phyloP scores from a whole-genome alignment of 306 rosid species.

The Lathyrus tuberosus region DNA sequence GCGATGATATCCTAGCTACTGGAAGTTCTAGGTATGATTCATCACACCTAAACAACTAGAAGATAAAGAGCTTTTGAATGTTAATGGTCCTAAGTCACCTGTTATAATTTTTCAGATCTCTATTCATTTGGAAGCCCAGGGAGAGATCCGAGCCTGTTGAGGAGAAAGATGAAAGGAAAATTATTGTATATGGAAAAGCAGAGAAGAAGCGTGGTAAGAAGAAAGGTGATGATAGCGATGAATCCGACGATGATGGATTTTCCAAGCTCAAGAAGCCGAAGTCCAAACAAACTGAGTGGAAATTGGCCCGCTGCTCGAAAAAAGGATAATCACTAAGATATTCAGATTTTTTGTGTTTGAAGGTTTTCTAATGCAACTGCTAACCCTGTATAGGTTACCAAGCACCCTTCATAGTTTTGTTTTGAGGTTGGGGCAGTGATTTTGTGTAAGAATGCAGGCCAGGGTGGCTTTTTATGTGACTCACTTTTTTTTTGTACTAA shows the following conservation, averaged over 20 bases:
- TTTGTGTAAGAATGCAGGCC: conserved; percentile 12
- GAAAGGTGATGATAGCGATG: conserved; percentile 50
- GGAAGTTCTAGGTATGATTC: conserved; percentile 85
- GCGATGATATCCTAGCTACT: conserved; percentile 79
- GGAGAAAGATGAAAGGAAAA: conserved; percentile 58
- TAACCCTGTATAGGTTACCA: conserved; percentile 24
- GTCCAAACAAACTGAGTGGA: conserved; percentile 43
- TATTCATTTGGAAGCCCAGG: conserved; percentile 92
- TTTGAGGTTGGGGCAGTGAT: neutral
- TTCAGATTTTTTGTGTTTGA: neutral
- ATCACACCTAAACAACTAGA: neutral
- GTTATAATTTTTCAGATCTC: conserved; percentile 54
- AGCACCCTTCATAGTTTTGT: conserved; percentile 13
- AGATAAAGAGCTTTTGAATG: conserved; percentile 6
- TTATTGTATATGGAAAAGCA: conserved; percentile 51
- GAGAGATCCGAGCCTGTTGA: conserved; percentile 60
- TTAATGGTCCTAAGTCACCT: conserved; percentile 20
- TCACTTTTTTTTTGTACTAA: conserved; percentile 17
- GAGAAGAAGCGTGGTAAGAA: conserved; percentile 64
- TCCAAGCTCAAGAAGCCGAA: conserved; percentile 54
- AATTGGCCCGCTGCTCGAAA: conserved; percentile 35
- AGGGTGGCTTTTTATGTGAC: neutral
- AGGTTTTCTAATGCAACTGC: conserved; percentile 24
- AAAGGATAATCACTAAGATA: conserved; percentile 43
- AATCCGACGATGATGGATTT: conserved; percentile 60